Evolutionary conservation across 805 yeast species (phyloP), one percentile per base, ranked within the genome.

Genomic region (Teunomyces aglyptinius): DNA sequence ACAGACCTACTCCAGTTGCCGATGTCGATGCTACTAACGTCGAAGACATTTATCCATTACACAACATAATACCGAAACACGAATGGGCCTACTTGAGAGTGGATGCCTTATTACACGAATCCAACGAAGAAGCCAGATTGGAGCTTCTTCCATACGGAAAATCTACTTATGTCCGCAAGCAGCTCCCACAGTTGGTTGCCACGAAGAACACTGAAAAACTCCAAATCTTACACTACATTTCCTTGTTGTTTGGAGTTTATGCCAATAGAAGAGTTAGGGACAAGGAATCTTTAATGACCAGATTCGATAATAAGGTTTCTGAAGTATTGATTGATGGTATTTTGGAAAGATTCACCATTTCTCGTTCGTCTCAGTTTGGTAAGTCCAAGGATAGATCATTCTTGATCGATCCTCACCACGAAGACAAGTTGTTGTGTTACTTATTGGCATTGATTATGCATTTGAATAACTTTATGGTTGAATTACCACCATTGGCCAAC

Each of bases 351-450:
- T 94, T 89, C 66, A 79, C 97, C 11, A 78, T 84, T 24, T 59
- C 77, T 26, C 80, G 78, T 56, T 75, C 88, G 6, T 81, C 87
- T 6, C 77, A 74, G 43, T 77, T 81, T 51, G 95, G 94, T 48
- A 83, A 80, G 64, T 70, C 86, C n/a, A 85, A 84, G 61, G 89
- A 85, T 51, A 79, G 84, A 55, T 77, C 85, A n/a, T 92, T 80
- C 63, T 73, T 79, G 51, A 80, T 94, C 50, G 97, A 94, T 60
- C 97, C 98, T 34, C 85, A 81, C 57, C 80, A 82, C 60, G 96
- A 89, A 65, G 96, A 89, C 68, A 89, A 86, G 67, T 73, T 94
- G 41, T 71, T 94, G 54, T 86, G 96, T 66, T 85, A 81, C 67
- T 72, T 90, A 41, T 70, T 94, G 50, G 86, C 85, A 5, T 67